phyloP scores from a whole-genome alignment of 129 eudicot species.

The Arctium minus region DNA sequence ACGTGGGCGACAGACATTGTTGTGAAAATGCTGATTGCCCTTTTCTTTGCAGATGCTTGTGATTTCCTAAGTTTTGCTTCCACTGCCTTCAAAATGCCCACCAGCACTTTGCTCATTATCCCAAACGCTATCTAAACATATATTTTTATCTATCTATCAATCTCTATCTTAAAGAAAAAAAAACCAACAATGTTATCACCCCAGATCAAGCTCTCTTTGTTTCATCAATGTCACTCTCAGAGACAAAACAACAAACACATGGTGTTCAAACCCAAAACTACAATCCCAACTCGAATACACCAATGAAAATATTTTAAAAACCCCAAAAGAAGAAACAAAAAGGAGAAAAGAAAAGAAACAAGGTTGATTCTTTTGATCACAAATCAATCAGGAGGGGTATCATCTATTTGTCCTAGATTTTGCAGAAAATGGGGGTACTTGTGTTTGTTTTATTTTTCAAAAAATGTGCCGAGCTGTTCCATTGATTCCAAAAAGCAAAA shows the following conservation, averaged over 20 bases:
- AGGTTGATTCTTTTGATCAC: background rate
- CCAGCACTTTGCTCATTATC: constrained; percentile 60
- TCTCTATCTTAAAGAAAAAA: background rate
- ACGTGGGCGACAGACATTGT: constrained; percentile 98
- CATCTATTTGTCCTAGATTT: background rate
- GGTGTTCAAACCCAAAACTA: background rate
- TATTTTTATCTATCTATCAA: background rate
- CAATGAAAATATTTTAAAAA: background rate
- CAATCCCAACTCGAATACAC: background rate
- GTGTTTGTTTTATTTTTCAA: background rate
- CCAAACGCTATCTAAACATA: background rate
- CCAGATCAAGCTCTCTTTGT: constrained; percentile 35
- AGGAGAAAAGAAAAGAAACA: background rate
- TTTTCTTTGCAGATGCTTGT: constrained; percentile 45
- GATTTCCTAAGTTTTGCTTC: constrained; percentile 51
- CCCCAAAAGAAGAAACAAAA: background rate
- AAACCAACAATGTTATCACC: constrained; percentile 14
- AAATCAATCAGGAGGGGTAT: background rate
- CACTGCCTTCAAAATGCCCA: constrained; percentile 54
- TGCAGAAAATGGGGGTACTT: constrained; percentile 20
- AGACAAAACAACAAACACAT: constrained; percentile 30
- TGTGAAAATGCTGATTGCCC: constrained; percentile 56
- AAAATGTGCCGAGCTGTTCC: constrained; percentile 13
- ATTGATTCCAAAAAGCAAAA: constrained; percentile 35
- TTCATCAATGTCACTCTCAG: constrained; percentile 29